Base-by-base conservation (phyloP, 768 basidiomycete genomes). In the Leccinum arenicola region DNA sequence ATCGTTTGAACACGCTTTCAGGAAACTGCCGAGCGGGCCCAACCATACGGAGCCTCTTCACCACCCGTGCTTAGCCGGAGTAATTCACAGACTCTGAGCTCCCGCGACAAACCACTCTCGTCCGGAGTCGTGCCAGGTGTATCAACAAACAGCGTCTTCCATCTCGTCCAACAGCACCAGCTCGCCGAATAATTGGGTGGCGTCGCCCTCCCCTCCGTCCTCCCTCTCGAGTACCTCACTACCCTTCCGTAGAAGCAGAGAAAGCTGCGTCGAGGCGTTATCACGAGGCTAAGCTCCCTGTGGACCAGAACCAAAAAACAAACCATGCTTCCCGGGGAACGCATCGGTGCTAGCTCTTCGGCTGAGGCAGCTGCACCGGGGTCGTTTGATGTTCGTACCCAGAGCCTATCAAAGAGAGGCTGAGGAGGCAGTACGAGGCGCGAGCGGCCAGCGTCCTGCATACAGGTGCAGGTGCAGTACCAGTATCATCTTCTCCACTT, bases 221-320 rank as follows among this genome's bases (percentile, higher is more conserved):
- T 58, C 74, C 6, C 33, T 64, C 36, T 58, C 69, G 6, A 60
- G 68, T 78, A 4, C 81, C 84, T 31, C 79, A 80, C 33, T 88
- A 84, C 65, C 73, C 75, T 35, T 82, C 84, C 19, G 89, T 89
- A 0, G 86, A 85, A 60, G 81, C 89, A 67, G 91, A 93, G 73
- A 92, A 92, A 67, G 87, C 82, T 3, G 86, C 86, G 23, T 67
- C 91, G 56, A 78, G 70, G 63, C 76, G 84, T 59, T 93, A 89
- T 67, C 78, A 87, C 31, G 83, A 89, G 53, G 90, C 90, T 0
- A 89, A 84, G 68, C 76, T 76, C 50, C 89, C 89, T 7, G 89
- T 91, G 15, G 83, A 83, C 45, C 79, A 83, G 23, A 82, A 78
- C 4, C 87, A 89, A 58, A 70, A 72, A 47, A 68, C 61, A 4